Conservation (phyloP, 176 grass and related monocot species). For the Microstegium vimineum region DNA sequence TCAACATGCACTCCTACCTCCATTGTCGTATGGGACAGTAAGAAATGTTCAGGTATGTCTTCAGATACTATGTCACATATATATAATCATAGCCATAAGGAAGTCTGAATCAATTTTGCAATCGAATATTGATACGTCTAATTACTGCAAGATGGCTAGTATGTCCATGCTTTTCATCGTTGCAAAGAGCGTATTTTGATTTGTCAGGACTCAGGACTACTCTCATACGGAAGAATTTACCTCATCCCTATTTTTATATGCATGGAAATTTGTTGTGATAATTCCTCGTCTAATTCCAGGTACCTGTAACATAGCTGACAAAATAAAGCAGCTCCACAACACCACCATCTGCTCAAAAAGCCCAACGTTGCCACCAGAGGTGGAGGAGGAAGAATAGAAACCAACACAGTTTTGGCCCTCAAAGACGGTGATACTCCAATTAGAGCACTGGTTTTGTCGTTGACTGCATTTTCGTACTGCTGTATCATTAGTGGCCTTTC, state of each 20-base stretch:
- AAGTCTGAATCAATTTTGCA: not conserved
- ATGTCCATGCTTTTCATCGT: not conserved
- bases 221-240: not conserved
- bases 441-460: not conserved
- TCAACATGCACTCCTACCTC: constrained; percentile 55
- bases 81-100: not conserved
- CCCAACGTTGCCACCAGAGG: constrained; percentile 70
- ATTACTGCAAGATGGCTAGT: not conserved
- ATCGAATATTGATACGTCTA: not conserved
- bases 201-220: not conserved
- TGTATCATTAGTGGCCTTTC: not conserved
- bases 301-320: constrained; percentile 57
- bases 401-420: not conserved
- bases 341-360: constrained; percentile 72
- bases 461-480: not conserved
- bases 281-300: constrained; percentile 40
- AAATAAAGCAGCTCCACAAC: constrained; percentile 72
- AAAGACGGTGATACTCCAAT: not conserved
- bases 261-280: not conserved
- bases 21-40: constrained; percentile 94
- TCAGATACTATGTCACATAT: not conserved
- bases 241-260: not conserved
- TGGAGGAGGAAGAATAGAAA: constrained; percentile 70
- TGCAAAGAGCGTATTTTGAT: not conserved
- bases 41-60: constrained; percentile 79